These are phyloP conservation scores for Nemophila menziesii DNA, from an alignment of 257 asterid genomes.

Conservation along the genomic window DNA sequence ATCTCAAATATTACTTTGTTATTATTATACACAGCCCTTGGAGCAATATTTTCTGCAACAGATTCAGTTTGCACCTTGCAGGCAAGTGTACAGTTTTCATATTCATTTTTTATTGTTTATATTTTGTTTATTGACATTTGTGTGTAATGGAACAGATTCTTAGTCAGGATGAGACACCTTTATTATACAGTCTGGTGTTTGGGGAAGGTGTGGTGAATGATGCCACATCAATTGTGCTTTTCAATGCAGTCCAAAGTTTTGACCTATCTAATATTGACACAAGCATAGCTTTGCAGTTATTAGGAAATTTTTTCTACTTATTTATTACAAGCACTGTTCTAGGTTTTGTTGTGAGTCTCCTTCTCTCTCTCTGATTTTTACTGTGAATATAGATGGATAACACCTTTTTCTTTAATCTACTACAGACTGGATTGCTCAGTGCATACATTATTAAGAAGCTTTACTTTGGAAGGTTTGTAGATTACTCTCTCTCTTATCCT, in stretches of 20 bases:
- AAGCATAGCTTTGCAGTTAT: slow-evolving; percentile 39
- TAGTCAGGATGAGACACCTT: slow-evolving; percentile 94
- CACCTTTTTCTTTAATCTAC: slow-evolving; percentile 8
- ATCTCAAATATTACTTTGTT: slow-evolving; percentile 4
- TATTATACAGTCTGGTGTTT: slow-evolving; percentile 88
- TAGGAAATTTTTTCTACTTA: slow-evolving; percentile 76
- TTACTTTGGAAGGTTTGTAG: slow-evolving; percentile 80
- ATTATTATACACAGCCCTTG: slow-evolving; percentile 53
- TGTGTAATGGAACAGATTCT: slow-evolving; percentile 52
- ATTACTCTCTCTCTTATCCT: slow-evolving; percentile 7
- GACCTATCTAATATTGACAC: slow-evolving; percentile 70
- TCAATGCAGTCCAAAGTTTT: slow-evolving; percentile 89
- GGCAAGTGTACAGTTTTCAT: slow-evolving; percentile 25
- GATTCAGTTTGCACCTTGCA: slow-evolving; percentile 99
- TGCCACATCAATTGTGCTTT: slow-evolving; percentile 94
- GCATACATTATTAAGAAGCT: slow-evolving; percentile 87
- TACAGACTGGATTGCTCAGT: slow-evolving; percentile 84
- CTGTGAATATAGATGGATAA: slow-evolving; percentile 4
- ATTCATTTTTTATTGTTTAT: background rate
- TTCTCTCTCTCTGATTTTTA: slow-evolving; percentile 5
- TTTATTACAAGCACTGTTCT: slow-evolving; percentile 62
- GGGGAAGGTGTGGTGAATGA: slow-evolving; percentile 99
- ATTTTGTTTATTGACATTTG: no score
- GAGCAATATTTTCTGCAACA: slow-evolving; percentile 96
- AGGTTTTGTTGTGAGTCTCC: slow-evolving; percentile 65